Evolutionary conservation across 2,329 filamentous ascomycete genomes (phyloP), one percentile per base, ranked within the genome.

Genomic region (Colletotrichum endophyticum): DNA sequence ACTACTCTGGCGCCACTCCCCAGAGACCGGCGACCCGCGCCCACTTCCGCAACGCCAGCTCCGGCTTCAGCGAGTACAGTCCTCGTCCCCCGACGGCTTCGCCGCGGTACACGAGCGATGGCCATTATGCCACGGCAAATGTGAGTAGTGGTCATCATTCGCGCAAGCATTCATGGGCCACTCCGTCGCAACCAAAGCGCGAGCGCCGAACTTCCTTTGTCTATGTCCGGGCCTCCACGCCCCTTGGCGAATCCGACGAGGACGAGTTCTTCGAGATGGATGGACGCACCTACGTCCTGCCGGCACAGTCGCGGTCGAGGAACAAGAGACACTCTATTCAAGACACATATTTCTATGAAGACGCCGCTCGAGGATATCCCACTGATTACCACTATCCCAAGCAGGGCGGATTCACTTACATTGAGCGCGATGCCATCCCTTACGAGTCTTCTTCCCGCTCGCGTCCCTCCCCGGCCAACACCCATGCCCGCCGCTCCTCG

Each of bases 61-160:
- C 82, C 81, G 84, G 82, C 80, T 84, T 82, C 81, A 81, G 82
- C 79, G 84, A 86, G 61, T 87, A 81, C 83, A 88, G 84, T 79
- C 88, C 85, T 75, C 87, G 86, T 80, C 87, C 86, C 75, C 88
- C 86, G 56, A 86, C 87, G 76, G 90, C 91, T 82, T 92, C 91
- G 78, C 91, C 91, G 78, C 89, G 91, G 80, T 92, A 91, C 87
- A 91, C 89, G 83, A 92, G 90, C 88, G 88, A 87, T 82, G 91
- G 91, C 84, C 87, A 91, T 82, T 92, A 92, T 87, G 90, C 89
- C 86, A 92, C 91, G 86, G 90, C 89, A 86, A 91, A 92, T 92
- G 91, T 92, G 91, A 92, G 91, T 92, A 84, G 82, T 83, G 85
- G 86, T 84, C 85, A 84, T 84, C 84, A 84, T 81, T 80, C 84